Conservation (phyloP, 345 rosid species). For the Arabis hirsuta region DNA sequence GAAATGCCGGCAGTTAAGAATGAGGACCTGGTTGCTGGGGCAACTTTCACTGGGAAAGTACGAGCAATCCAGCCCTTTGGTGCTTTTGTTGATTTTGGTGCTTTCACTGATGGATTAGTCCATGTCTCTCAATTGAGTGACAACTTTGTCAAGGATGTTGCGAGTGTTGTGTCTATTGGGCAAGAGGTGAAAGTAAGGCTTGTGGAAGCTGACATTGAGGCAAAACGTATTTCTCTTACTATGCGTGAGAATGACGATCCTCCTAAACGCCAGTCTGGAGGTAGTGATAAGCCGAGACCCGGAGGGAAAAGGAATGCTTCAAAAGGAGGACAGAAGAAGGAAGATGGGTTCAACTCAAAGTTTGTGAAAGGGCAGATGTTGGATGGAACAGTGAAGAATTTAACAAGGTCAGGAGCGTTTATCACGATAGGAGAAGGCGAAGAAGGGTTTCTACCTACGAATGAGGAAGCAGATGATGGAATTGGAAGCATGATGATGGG, state of each 20-base stretch:
- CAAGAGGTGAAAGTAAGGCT: slow-evolving; percentile 85
- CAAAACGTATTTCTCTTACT: slow-evolving; percentile 75
- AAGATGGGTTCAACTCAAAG: slow-evolving; percentile 55
- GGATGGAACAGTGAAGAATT: slow-evolving; percentile 76
- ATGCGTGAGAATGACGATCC: slow-evolving; percentile 77
- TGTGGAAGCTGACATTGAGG: slow-evolving; percentile 75
- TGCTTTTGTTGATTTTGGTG: slow-evolving; percentile 85
- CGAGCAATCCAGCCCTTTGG: slow-evolving; percentile 93
- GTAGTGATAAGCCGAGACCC: slow-evolving; percentile 59
- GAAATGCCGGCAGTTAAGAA: slow-evolving; percentile 81
- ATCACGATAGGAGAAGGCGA: slow-evolving; percentile 86
- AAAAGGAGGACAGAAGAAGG: slow-evolving; percentile 57
- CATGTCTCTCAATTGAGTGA: slow-evolving; percentile 88
- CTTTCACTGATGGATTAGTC: slow-evolving; percentile 89
- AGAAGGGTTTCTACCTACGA: slow-evolving; percentile 81
- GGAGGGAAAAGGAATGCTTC: slow-evolving; percentile 54
- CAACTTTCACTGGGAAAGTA: slow-evolving; percentile 84
- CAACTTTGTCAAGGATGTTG: slow-evolving; percentile 83
- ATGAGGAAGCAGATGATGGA: slow-evolving; percentile 80
- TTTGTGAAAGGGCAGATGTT: slow-evolving; percentile 82
- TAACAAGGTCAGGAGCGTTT: slow-evolving; percentile 78
- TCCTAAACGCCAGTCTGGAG: slow-evolving; percentile 52
- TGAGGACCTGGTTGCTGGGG: slow-evolving; percentile 81
- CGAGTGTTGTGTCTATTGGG: slow-evolving; percentile 75
- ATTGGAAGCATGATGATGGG: slow-evolving; percentile 63